Conservation (phyloP, 192 early-diverging fungal species). For the Spinellus fusiger region DNA sequence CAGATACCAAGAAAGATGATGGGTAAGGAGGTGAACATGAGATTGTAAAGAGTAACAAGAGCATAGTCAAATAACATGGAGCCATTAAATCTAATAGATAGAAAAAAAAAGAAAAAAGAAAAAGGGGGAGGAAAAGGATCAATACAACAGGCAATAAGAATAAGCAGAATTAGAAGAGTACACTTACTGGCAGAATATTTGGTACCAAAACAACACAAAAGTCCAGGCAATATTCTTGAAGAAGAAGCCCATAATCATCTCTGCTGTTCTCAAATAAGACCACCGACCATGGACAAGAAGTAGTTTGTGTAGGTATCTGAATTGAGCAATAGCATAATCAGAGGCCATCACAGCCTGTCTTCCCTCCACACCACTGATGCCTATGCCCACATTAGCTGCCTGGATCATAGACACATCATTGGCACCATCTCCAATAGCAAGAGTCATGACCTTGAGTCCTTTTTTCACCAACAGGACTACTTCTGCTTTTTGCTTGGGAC, state of each 20-base stretch:
- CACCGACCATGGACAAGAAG: constrained; percentile 92
- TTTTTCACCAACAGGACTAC: constrained; percentile 87
- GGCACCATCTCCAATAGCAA: constrained; percentile 95
- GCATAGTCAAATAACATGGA: constrained; percentile 80
- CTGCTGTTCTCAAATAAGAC: constrained; percentile 80
- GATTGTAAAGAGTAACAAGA: constrained; percentile 84
- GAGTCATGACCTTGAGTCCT: constrained; percentile 75
- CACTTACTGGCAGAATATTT: constrained; percentile 73
- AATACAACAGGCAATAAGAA: no score
- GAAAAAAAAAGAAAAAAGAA: constrained; percentile 4
- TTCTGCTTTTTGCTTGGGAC: constrained; percentile 92
- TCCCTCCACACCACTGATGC: constrained; percentile 93
- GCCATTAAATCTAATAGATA: constrained; percentile 65
- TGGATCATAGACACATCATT: constrained; percentile 99
- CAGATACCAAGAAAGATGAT: constrained; percentile 66
- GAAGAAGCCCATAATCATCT: constrained; percentile 89
- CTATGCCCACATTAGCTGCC: constrained; percentile 91
- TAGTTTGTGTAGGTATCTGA: constrained; percentile 76
- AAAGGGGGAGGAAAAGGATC: not conserved
- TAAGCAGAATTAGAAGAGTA: not conserved
- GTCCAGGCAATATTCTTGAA: constrained; percentile 95
- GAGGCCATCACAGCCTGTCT: constrained; percentile 89
- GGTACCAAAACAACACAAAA: constrained; percentile 85
- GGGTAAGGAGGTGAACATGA: constrained; percentile 82
- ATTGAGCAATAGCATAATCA: constrained; percentile 92